Evolutionary conservation across 78 protist genomes (phyloP).

Genomic region (Pigoraptor vietnamica): DNA sequence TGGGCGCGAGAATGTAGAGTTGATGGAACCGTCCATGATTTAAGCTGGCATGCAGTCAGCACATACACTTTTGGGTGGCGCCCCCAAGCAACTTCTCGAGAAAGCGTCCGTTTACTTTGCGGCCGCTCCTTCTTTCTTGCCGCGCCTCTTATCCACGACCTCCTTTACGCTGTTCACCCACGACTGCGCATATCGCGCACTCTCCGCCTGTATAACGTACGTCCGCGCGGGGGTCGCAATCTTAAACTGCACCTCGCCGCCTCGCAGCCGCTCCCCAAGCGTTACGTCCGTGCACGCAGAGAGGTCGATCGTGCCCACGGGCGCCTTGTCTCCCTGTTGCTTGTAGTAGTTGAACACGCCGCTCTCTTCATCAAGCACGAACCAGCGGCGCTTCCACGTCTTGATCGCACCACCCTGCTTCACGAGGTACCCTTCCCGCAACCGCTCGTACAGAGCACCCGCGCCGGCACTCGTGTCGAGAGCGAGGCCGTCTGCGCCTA

Average conservation of each 20-base stretch:
- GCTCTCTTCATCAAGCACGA: neutral
- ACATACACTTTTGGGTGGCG: neutral
- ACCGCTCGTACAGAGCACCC: neutral
- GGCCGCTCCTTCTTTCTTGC: neutral
- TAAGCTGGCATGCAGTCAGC: no score
- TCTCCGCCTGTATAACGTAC: neutral
- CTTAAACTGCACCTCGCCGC: neutral
- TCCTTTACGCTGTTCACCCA: neutral
- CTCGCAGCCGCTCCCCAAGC: neutral
- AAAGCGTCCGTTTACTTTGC: neutral
- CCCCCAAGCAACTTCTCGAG: neutral
- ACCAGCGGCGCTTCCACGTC: conserved; percentile 7
- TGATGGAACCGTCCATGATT: no score
- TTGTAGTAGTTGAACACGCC: neutral
- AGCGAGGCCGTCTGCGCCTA: neutral
- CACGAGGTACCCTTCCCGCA: neutral
- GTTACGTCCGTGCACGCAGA: neutral
- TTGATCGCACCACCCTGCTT: conserved; percentile 4
- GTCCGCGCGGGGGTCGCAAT: neutral
- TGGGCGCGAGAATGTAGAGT: no score
- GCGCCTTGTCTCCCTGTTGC: neutral
- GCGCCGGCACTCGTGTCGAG: no score
- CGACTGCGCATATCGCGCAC: neutral
- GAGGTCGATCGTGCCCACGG: neutral
- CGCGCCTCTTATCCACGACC: neutral